Base-by-base conservation (phyloP, 2,329 filamentous ascomycete genomes). In the Endoconidiophora laricicola region DNA sequence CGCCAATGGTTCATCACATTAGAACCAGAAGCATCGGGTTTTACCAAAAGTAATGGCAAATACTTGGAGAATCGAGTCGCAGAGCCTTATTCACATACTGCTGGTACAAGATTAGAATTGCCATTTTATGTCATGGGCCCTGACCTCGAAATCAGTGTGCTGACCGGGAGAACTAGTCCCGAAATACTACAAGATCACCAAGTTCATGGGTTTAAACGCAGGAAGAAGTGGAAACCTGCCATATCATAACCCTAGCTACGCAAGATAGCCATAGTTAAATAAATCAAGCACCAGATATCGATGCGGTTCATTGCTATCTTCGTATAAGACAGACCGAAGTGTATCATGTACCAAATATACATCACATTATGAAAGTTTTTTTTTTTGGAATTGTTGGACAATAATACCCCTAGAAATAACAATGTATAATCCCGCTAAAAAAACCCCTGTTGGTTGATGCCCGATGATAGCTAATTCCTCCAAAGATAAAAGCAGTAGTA, bases 1-100 rank as follows among this genome's bases (percentile, higher is more conserved):
- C 70, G 80, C 4, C 67, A 69, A 40, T 85, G 79, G 81, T 82
- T 75, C 53, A 57, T 83, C 16, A 73, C 73, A 9, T 65, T 85
- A 1, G 81, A 85, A 57, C 67, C 76, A 10, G 71, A 68, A 3
- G 22, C 16, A 6, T 77, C 72, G 46, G 79, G 79, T 3, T 81
- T 84, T 18, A 42, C 50, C 60, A 61, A 40, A n/a, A 20, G 14
- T 9, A n/a, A 18, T 33, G 16, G 29, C 3, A 14, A 42, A 14
- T n/a, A 20, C 12, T 9, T 18, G 9, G 16, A 42, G 22, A 18
- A 42, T 10, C 3, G 16, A 18, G 3, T 42, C n/a, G 40, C 16
- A 42, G 10, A 4, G 40, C 16, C 40, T 9, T n/a, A 42, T 18
- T 18, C 12, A 14, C 10, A 20, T 18, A 20, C 40, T 9, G 12